Conservation (phyloP, 73 alveolate genomes). For the Paramecium pentaurelia region DNA sequence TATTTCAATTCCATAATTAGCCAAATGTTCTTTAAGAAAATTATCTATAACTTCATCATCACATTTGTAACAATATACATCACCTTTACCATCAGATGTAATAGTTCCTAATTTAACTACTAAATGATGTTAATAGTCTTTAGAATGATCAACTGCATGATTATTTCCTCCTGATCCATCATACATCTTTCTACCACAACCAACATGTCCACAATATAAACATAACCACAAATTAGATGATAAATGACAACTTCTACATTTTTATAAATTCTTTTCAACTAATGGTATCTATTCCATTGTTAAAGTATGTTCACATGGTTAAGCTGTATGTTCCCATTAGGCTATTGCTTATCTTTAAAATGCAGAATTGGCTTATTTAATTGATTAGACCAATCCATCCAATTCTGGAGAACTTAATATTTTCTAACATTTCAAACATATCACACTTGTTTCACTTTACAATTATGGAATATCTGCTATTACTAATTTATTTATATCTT, state of each 20-base stretch:
- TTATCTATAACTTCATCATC: conserved; percentile 94
- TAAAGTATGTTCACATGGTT: conserved; percentile 96
- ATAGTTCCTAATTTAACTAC: conserved; percentile 99
- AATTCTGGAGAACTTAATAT: conserved; percentile 48
- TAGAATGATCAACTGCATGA: conserved; percentile 93
- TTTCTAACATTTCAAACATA: background rate
- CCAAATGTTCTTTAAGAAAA: conserved; percentile 80
- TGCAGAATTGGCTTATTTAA: conserved; percentile 87
- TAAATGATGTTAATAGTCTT: conserved; percentile 82
- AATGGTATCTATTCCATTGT: conserved; percentile 79
- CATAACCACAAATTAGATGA: conserved; percentile 97
- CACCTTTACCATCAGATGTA: conserved; percentile 99
- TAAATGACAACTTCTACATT: conserved; percentile 92
- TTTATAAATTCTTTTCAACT: conserved; percentile 85
- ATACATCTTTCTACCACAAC: conserved; percentile 96
- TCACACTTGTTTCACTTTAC: conserved; percentile 70
- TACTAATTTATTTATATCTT: conserved; percentile 75
- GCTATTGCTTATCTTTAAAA: conserved; percentile 71
- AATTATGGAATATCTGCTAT: conserved; percentile 89
- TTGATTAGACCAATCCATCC: conserved; percentile 74
- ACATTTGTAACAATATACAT: conserved; percentile 93
- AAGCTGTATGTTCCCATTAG: conserved; percentile 92
- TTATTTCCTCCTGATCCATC: conserved; percentile 98
- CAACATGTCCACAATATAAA: conserved; percentile 96
- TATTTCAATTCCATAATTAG: conserved; percentile 90